These are phyloP conservation scores for Calophaca sinica DNA, from an alignment of 306 rosid genomes.

Conservation along the genomic window DNA sequence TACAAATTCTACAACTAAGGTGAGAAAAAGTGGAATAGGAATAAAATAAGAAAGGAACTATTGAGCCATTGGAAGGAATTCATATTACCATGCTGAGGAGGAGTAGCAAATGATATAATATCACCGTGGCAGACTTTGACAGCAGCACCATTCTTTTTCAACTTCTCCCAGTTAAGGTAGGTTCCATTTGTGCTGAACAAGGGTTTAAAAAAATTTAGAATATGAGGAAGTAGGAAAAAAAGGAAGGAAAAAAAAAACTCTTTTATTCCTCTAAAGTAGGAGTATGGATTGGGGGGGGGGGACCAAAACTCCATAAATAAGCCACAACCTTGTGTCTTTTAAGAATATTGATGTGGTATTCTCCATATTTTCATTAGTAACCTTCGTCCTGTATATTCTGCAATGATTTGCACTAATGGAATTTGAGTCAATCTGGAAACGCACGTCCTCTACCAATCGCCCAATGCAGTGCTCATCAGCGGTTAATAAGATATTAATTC, in stretches of 20 bases:
- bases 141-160: slow-evolving; percentile 64
- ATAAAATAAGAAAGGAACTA: slow-evolving; percentile 5
- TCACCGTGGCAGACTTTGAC: slow-evolving; percentile 84
- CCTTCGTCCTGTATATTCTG: slow-evolving; percentile 63
- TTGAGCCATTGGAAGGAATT: background rate
- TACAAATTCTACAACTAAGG: background rate
- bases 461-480: slow-evolving; percentile 81
- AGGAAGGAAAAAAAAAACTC: background rate
- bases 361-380: slow-evolving; percentile 58
- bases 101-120: slow-evolving; percentile 86
- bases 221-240: background rate
- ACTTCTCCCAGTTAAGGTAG: slow-evolving; percentile 82
- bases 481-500: slow-evolving; percentile 75
- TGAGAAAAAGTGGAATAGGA: slow-evolving; percentile 3
- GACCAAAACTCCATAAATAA: slow-evolving; percentile 22
- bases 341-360: slow-evolving; percentile 57
- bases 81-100: slow-evolving; percentile 81
- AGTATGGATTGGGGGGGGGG: background rate
- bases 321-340: slow-evolving; percentile 81
- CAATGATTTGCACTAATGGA: slow-evolving; percentile 83
- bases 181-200: slow-evolving; percentile 89
- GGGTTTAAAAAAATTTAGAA: slow-evolving; percentile 45
- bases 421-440: slow-evolving; percentile 78
- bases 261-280: slow-evolving; percentile 18
- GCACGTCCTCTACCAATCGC: slow-evolving; percentile 63